Base-by-base conservation (phyloP, 2,329 filamentous ascomycete species). In the Didymosphaeria variabile region DNA sequence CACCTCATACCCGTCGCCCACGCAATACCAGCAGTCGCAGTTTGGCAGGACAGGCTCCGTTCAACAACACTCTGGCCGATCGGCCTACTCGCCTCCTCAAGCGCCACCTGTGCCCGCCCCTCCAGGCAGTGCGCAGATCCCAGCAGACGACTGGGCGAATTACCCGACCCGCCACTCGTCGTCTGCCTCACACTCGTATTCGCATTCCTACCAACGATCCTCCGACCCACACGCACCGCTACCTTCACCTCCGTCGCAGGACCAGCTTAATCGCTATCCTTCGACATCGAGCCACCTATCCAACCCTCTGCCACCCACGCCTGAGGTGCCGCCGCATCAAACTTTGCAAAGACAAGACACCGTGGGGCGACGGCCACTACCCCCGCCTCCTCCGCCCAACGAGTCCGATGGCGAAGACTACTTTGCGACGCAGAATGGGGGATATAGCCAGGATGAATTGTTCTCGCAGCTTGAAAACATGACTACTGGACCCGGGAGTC, bases 371-470 rank as follows among this genome's bases (percentile, higher is more conserved):
- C 86, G 89, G 72, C 86, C 84, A 9, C 80, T 87, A 26, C 87
- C 87, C 36, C 79, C 88, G n/a, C 87, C 87, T 2, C 85, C 85
- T 1, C 87, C 87, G 2, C 85, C 85, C 1, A 69, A 79, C 42
- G 84, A 84, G 32, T 79, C 79, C 2, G 81, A 83, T 50, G 67
- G 70, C 58, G 75, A 77, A 31, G 78, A 80, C 44, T 77, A 79
- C 17, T 79, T 80, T 69, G 74, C 78, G 44, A 68, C 67, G 29
- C 69, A 74, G 29, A 76, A 75, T 55, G 73, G 67, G 19, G 63
- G 63, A 21, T 75, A 71, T 49, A 80, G 74, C 21, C 85, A 87
- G 69, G 86, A 88, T 55, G 86, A 87, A 46, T 73, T 89, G 9
- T 86, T 87, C 68, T 80, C 82, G 55, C 82, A 88, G 66, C 82